A percentile compares a stretch with the other conserved stretches of the same genome.
phyloP scores from a whole-genome alignment of 2,329 filamentous ascomycete genomes.

The Fonsecaea multimorphosa region DNA sequence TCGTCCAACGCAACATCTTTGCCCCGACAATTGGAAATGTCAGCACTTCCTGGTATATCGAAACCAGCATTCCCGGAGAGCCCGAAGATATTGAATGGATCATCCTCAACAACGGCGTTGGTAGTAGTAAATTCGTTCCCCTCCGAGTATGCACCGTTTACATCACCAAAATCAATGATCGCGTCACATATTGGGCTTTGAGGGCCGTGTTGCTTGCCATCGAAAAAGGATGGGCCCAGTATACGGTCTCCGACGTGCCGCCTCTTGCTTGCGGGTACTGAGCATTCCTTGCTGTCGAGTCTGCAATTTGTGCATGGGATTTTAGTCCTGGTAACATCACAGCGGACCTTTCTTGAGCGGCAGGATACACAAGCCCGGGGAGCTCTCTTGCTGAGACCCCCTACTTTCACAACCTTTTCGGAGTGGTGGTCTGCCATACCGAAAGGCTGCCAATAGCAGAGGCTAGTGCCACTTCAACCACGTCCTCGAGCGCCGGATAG shows the following conservation, averaged over 20 bases:
- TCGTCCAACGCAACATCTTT: slow-evolving; percentile 39
- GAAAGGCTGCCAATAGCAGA: background rate
- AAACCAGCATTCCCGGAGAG: background rate
- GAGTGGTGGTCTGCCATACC: slow-evolving; percentile 2
- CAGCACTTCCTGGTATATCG: background rate
- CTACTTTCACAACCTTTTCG: background rate
- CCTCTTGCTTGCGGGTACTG: slow-evolving; percentile 81
- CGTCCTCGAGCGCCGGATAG: background rate
- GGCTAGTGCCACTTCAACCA: background rate
- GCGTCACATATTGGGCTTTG: slow-evolving; percentile 32
- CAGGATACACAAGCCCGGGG: slow-evolving; percentile 89
- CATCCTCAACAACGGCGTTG: background rate
- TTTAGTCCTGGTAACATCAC: slow-evolving; percentile 86
- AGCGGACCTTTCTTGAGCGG: slow-evolving; percentile 85
- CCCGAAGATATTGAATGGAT: slow-evolving; percentile 16
- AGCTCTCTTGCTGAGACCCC: slow-evolving; percentile 73
- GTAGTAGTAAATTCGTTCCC: background rate
- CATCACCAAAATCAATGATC: slow-evolving; percentile 32
- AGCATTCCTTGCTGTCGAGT: slow-evolving; percentile 56
- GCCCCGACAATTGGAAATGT: slow-evolving; percentile 42
- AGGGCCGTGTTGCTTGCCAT: slow-evolving; percentile 14
- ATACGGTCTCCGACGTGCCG: slow-evolving; percentile 53
- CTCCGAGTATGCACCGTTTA: background rate
- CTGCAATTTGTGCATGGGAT: slow-evolving; percentile 87
- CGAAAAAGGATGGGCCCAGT: slow-evolving; percentile 24